Base-by-base conservation (phyloP, 495 filamentous ascomycete species). In the Annulohypoxylon stygium region DNA sequence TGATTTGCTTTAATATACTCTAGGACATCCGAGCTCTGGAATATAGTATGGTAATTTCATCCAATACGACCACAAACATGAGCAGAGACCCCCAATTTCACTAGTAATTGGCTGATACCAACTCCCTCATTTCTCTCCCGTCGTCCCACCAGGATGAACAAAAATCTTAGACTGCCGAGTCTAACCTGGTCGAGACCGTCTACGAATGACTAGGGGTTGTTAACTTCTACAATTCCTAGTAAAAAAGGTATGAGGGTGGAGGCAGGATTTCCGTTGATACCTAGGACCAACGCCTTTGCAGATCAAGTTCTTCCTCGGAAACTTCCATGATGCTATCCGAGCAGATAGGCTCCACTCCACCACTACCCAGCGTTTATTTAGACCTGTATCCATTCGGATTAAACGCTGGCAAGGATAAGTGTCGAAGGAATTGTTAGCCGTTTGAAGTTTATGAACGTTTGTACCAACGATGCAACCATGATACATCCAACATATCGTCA, bases 21-120 rank as follows among this genome's bases (percentile, higher is more conserved):
- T 45, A 33, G 25, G 65, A 16, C 10, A 30, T 20, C 51, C 43
- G 45, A 65, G 53, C 43, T 73, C 7, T 18, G 11, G n/a, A 6
- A 65, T 36, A 53, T 51, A 23, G 18, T 9, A 63, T 5, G 7
- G 14, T n/a, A 53, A 30, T 50, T 30, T 37, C 18, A 47, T 20
- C 9, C 30, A 16, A 54, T 60, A 68, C 43, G 36, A 67, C 43
- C 30, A 45, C 34, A 3, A 16, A 39, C 26, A 23, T n/a, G 9
- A 68, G 18, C 54, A 4, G 53, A 16, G 12, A 5, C 3, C 33
- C 18, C 45, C 16, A 5, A 48, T 50, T 68, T 25, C 50, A 69
- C 23, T 61, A 47, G 55, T 65, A 47, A 69, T 47, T 63, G 65
- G 30, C n/a, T 16, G 9, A 50, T 25, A 16, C 20, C 30, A 61